These are phyloP conservation scores for Papilionanthe hybrid DNA, from an alignment of 116 monocot genomes.

Conservation along the genomic window DNA sequence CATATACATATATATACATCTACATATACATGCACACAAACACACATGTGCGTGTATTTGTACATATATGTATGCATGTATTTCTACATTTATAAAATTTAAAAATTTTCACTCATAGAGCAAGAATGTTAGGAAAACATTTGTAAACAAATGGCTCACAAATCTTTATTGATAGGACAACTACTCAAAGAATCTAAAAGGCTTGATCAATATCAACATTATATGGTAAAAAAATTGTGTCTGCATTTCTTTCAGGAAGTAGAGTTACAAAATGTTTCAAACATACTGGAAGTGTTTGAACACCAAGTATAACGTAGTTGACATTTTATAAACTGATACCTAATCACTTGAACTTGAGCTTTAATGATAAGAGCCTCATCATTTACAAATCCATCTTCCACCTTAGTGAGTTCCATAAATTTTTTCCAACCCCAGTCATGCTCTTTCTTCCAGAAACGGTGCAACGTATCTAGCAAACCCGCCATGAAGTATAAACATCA, in stretches of 20 bases:
- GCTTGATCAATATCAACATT: neutral
- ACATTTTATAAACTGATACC: slow-evolving; percentile 31
- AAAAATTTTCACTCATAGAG: no score
- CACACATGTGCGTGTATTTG: no score
- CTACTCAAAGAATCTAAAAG: neutral
- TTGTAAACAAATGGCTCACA: neutral
- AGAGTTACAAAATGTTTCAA: neutral
- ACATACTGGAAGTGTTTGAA: neutral
- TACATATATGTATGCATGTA: no score
- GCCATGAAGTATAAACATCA: slow-evolving; percentile 1
- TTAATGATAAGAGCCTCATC: slow-evolving; percentile 80
- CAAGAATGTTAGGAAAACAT: neutral
- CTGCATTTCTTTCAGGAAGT: neutral
- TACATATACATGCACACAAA: no score
- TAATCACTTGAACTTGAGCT: slow-evolving; percentile 99
- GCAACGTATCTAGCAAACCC: slow-evolving; percentile 67
- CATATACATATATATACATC: no score
- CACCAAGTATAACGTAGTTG: neutral
- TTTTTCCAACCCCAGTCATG: slow-evolving; percentile 99
- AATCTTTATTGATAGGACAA: neutral
- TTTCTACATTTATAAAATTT: no score
- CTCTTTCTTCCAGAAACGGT: slow-evolving; percentile 97
- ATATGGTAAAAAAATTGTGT: neutral
- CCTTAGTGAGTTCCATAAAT: slow-evolving; percentile 92
- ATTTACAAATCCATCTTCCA: slow-evolving; percentile 82